Conservation (phyloP, 495 filamentous ascomycete genomes). For the Hypoxylon perforatum region DNA sequence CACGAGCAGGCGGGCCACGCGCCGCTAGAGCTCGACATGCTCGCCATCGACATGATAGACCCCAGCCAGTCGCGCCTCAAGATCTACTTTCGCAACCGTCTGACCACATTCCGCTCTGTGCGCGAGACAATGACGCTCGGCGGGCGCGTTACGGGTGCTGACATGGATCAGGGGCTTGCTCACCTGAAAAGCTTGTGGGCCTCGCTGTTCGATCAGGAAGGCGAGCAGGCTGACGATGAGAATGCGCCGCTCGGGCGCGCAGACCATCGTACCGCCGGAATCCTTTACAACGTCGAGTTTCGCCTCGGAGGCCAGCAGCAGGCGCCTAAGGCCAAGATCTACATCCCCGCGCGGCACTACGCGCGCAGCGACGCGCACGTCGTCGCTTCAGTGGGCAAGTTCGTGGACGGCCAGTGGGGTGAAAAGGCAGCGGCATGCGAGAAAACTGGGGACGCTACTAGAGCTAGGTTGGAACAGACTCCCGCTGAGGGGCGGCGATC, state of each 20-base stretch:
- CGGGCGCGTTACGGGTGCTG: constrained; percentile 18
- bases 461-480: background rate
- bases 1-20: constrained; percentile 2
- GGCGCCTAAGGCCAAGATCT: constrained; percentile 48
- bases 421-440: too few relatives aligned
- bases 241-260: constrained; percentile 19
- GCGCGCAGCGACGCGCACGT: constrained; percentile 36
- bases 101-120: constrained; percentile 45
- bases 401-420: constrained; percentile 10
- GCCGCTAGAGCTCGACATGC: constrained; percentile 40
- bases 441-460: background rate
- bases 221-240: constrained; percentile 16
- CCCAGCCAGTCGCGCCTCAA: constrained; percentile 47
- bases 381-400: constrained; percentile 5
- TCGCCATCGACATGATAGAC: constrained; percentile 50
- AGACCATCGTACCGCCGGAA: constrained; percentile 50
- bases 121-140: constrained; percentile 46
- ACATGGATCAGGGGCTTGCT: constrained; percentile 22
- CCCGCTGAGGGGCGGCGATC: background rate
- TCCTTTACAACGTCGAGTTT: constrained; percentile 54
- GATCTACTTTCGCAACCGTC: constrained; percentile 47
- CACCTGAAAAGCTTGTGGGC: constrained; percentile 32
- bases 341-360: constrained; percentile 51
- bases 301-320: constrained; percentile 25
- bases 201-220: constrained; percentile 23